phyloP scores from a whole-genome alignment of 2,329 filamentous ascomycete genomes.

The Colletotrichum neosansevieriae region DNA sequence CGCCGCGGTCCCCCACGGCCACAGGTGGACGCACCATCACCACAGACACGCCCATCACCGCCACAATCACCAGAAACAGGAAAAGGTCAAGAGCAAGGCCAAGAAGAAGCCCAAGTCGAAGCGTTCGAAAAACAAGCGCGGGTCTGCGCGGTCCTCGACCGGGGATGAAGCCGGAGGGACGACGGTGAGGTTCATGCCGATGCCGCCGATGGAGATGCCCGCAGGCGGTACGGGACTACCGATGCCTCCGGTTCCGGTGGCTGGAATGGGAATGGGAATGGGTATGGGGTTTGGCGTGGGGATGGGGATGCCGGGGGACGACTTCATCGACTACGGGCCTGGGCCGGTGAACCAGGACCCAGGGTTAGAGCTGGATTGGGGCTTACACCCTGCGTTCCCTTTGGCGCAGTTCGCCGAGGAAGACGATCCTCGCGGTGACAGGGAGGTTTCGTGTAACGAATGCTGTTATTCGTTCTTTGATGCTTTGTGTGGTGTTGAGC shows the following conservation, averaged over 20 bases:
- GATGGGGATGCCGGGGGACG: slow-evolving; percentile 15
- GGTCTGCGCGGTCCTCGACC: neutral
- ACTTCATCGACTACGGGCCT: slow-evolving; percentile 36
- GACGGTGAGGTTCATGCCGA: slow-evolving; percentile 18
- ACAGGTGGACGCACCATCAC: slow-evolving; percentile 26
- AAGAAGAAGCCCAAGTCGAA: neutral
- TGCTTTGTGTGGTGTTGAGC: slow-evolving; percentile 20
- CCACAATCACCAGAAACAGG: neutral
- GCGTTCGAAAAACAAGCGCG: neutral
- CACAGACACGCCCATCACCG: slow-evolving; percentile 11
- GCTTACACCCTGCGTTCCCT: slow-evolving; percentile 6
- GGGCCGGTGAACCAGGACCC: slow-evolving; percentile 25
- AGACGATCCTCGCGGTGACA: slow-evolving; percentile 4
- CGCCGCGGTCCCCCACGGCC: neutral
- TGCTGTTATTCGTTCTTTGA: slow-evolving; percentile 28
- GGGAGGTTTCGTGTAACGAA: slow-evolving; percentile 13
- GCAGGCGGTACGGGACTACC: slow-evolving; percentile 10
- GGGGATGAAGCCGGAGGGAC: neutral
- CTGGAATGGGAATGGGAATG: slow-evolving; percentile 16
- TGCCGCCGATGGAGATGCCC: slow-evolving; percentile 25
- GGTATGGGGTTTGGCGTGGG: slow-evolving; percentile 8
- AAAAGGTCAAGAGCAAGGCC: neutral
- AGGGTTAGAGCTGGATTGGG: slow-evolving; percentile 26
- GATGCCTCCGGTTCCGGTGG: slow-evolving; percentile 12
- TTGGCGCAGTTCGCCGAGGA: slow-evolving; percentile 10